Evolutionary conservation across 208 protist species (phyloP).

Genomic region (Phytomonas sp.): DNA sequence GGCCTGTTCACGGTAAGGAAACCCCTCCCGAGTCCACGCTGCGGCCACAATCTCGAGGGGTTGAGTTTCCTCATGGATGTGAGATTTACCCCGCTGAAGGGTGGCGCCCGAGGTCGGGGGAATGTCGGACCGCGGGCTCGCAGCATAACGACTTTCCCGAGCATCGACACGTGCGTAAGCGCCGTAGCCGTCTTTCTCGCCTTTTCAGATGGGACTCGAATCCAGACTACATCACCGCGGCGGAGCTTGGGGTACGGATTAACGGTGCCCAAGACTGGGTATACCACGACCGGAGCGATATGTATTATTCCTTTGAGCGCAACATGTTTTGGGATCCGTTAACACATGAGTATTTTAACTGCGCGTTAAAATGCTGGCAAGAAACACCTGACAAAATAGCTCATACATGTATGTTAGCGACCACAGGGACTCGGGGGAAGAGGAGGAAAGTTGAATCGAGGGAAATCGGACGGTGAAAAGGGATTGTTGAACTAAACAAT

Average conservation of each 20-base stretch:
- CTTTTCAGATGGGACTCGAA: conserved; percentile 29
- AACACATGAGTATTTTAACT: conserved; percentile 64
- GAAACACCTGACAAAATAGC: conserved; percentile 31
- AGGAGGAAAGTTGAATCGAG: neutral
- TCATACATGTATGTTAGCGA: neutral
- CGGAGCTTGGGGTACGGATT: conserved; percentile 61
- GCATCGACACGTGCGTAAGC: conserved; percentile 9
- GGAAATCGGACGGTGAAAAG: neutral
- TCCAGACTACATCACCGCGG: conserved; percentile 51
- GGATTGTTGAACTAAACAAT: neutral
- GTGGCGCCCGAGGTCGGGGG: neutral
- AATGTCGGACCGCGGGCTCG: neutral
- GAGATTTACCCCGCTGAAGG: neutral
- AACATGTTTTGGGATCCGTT: conserved; percentile 81
- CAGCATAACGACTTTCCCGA: neutral
- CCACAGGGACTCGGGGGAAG: neutral
- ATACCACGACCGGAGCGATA: conserved; percentile 73
- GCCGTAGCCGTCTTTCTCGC: conserved; percentile 12
- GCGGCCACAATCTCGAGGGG: neutral
- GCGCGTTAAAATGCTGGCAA: conserved; percentile 56
- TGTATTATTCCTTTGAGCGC: conserved; percentile 68
- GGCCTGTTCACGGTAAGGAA: neutral
- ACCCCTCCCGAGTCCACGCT: neutral
- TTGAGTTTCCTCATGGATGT: neutral
- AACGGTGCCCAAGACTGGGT: conserved; percentile 69